phyloP scores from a whole-genome alignment of 169 alveolate species.

The Plasmodium ovale region DNA sequence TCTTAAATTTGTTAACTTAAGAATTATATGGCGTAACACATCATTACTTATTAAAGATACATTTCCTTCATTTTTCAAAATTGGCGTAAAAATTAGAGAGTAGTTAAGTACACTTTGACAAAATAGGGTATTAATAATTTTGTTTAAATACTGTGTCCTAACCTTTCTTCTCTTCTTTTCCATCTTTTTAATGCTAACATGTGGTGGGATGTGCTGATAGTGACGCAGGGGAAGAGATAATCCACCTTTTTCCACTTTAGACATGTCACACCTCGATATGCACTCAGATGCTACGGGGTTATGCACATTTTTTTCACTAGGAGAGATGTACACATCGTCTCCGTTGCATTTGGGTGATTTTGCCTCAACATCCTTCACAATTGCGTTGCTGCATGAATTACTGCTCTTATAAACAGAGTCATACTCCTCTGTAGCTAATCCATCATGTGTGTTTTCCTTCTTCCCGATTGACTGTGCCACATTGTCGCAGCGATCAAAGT shows the following conservation, averaged over 20 bases:
- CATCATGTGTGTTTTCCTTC: neutral
- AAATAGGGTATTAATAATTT: constrained; percentile 25
- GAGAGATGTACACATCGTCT: neutral
- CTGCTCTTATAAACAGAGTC: constrained; percentile 1
- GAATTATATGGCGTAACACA: neutral
- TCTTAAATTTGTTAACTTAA: constrained; percentile 26
- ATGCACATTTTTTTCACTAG: no score
- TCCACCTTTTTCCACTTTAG: no score
- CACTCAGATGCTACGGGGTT: no score
- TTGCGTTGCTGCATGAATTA: no score
- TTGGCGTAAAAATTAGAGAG: constrained; percentile 25
- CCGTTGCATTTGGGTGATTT: no score
- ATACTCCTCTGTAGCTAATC: neutral
- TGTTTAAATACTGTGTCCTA: constrained; percentile 2
- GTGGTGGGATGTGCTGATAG: no score
- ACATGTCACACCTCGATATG: no score
- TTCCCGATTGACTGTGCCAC: neutral
- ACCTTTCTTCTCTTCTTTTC: constrained; percentile 20
- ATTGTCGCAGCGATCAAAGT: no score
- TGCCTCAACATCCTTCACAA: no score
- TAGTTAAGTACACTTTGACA: constrained; percentile 15
- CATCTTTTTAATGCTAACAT: neutral
- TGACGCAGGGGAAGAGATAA: no score
- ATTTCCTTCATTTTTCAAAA: constrained; percentile 17
- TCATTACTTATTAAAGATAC: neutral